Evolutionary conservation across 169 alveolate genomes (phyloP), one percentile per base, ranked within the genome.

Genomic region (Eimeria necatrix): DNA sequence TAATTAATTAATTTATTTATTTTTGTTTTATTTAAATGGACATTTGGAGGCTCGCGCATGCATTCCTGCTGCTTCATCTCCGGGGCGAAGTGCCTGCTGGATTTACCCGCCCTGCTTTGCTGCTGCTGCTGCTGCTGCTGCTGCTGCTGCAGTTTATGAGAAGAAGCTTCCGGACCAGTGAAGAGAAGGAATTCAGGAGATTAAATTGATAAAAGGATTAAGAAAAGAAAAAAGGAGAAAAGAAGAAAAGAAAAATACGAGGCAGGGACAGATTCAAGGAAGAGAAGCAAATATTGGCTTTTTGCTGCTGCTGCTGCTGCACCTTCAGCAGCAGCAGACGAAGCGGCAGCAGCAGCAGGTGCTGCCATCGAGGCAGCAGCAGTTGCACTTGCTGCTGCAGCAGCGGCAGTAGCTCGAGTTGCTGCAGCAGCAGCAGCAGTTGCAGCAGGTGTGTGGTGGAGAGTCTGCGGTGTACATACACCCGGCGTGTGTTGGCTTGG

Each of bases 91-190:
- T 32, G 41, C 41, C 41, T 32, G 41, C 41, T 32, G 41, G 41
- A 32, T 41, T 22, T 24, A 5, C 83, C 41, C 83, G 24, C n/a
- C 0, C 52, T 61, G 26, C 22, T 16, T 8, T 61, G 73, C 73
- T 61, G 73, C 73, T 61, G 73, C 73, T 61, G 5, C 73, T 61
- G 73, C n/a, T 61, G 5, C n/a, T 61, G 73, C n/a, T 26, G 24
- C 18, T 71, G 83, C 20, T 71, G 52, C 10, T 49, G n/a, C 87
- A 76, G 87, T 76, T 32, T 76, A 76, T 32, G 87, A 76, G 26
- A 76, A 76, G 61, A 76, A 76, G 24, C 24, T 76, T 18, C 87
- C 87, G 4, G 87, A 48, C 8, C 61, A 41, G 26, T 76, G 87
- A 76, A 16, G 48, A 56, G 41, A 32, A 32, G 0, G 41, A 32